Evolutionary conservation across 228 moss, liverwort and hornwort species (phyloP).

Genomic region (Sphagnum fallax): DNA sequence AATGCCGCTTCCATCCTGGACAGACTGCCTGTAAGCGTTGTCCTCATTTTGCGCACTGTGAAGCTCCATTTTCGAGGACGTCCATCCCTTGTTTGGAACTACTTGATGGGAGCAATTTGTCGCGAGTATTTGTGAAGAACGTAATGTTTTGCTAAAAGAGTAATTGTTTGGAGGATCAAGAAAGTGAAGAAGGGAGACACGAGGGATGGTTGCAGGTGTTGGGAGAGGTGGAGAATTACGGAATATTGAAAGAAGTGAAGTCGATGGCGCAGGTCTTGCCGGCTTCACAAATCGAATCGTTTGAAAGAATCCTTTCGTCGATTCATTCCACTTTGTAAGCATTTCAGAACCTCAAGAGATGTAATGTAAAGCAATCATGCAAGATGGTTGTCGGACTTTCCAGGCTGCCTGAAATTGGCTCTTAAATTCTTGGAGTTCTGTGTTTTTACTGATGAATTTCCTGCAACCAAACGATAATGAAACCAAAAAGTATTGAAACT

Average conservation of each 20-base stretch:
- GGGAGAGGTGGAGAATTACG: conserved; percentile 37
- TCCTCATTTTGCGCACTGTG: neutral
- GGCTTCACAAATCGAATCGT: conserved; percentile 59
- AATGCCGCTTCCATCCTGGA: conserved; percentile 64
- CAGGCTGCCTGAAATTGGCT: too few relatives aligned
- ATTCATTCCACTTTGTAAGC: conserved; percentile 41
- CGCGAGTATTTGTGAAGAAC: neutral
- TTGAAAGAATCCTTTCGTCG: conserved; percentile 38
- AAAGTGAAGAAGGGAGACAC: neutral
- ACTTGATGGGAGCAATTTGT: neutral
- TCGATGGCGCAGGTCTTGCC: conserved; percentile 41
- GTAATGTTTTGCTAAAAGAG: neutral
- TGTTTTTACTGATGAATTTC: too few relatives aligned
- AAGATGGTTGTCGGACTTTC: too few relatives aligned
- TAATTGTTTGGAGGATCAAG: too few relatives aligned
- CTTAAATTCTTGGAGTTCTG: too few relatives aligned
- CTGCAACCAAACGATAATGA: too few relatives aligned
- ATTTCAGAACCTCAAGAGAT: too few relatives aligned
- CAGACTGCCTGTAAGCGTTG: conserved; percentile 44
- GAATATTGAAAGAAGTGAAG: conserved; percentile 35
- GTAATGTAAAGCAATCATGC: too few relatives aligned
- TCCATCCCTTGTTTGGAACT: neutral
- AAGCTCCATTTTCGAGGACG: neutral
- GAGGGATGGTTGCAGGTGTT: conserved; percentile 34
- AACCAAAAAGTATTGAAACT: too few relatives aligned